These are phyloP conservation scores for Psilocybe cubensis DNA, from an alignment of 768 basidiomycete genomes.

Conservation along the genomic window DNA sequence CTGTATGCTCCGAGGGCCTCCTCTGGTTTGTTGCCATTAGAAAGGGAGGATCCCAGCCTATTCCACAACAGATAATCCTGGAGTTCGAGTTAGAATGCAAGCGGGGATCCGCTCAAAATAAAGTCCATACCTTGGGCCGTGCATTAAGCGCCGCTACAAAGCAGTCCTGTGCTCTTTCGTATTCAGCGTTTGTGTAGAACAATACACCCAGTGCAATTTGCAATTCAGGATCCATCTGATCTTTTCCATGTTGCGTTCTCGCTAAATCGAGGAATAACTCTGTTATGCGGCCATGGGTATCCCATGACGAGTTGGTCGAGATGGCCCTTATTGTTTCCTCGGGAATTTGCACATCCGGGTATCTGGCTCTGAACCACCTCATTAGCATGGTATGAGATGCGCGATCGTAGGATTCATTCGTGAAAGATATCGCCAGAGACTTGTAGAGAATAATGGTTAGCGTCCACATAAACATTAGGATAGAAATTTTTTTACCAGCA, in stretches of 20 bases:
- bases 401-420: conserved; percentile 90
- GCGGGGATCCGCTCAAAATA: neutral
- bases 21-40: conserved; percentile 93
- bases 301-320: conserved; percentile 71
- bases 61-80: conserved; percentile 97
- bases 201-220: conserved; percentile 93
- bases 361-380: conserved; percentile 78
- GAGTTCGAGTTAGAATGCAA: conserved; percentile 20
- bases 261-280: conserved; percentile 85
- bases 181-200: conserved; percentile 88
- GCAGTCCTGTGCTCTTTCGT: conserved; percentile 91
- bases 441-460: conserved; percentile 33
- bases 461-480: conserved; percentile 2
- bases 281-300: conserved; percentile 76
- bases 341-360: conserved; percentile 57
- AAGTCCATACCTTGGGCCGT: conserved; percentile 57
- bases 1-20: conserved; percentile 90
- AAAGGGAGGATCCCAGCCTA: conserved; percentile 89
- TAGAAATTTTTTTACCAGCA: conserved; percentile 57
- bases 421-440: conserved; percentile 96
- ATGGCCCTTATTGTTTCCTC: conserved; percentile 60
- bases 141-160: conserved; percentile 86
- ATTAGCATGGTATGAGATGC: conserved; percentile 86
- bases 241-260: conserved; percentile 75
- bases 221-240: conserved; percentile 82